Evolutionary conservation across 768 basidiomycete genomes (phyloP), one percentile per base, ranked within the genome.

Genomic region (Amanita polypyramis): DNA sequence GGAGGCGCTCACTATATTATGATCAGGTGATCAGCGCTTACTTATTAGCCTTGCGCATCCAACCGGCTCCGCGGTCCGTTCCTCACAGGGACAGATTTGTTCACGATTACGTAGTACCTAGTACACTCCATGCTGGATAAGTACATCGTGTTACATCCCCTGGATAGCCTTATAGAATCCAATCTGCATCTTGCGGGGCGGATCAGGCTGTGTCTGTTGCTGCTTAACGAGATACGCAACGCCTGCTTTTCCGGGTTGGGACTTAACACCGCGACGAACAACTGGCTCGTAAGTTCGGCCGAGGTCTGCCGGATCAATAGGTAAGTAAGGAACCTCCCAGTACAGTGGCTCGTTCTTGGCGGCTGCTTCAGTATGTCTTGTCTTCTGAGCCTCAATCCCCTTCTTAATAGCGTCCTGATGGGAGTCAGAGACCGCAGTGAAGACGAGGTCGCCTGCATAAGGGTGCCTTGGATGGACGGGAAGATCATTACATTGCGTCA

Each of bases 331-430:
- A 55, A 99, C 86, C 56, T 89, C 77, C 93, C 94, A 97, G 37
- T 78, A 73, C 56, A 76, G 70, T 43, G 72, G 69, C 58, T 79
- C 74, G 41, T 80, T 81, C 40, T 71, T 68, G 12, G 62, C 66
- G 47, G 73, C 73, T 39, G 83, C 90, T 45, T 71, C 66, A 30
- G 75, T 72, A 56, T 90, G 81, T 43, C 79, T 68, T 42, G 68
- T 62, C 45, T 66, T 73, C 64, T 94, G 89, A 2, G 76, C 80
- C 66, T 93, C 91, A 67, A 99, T 95, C 25, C 96, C 95, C 70
- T 99, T 99, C 70, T 99, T 99, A 73, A 99, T 90, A 15, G 96
- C 96, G 59, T 98, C 96, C 65, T 96, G 92, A 64, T 99, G 96
- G 14, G 90, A 93, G 23, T 96, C 96, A 51, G 93, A 96, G 74